Base-by-base conservation (phyloP, 2,329 filamentous ascomycete genomes). In the Fusarium pseudoanthophilum region DNA sequence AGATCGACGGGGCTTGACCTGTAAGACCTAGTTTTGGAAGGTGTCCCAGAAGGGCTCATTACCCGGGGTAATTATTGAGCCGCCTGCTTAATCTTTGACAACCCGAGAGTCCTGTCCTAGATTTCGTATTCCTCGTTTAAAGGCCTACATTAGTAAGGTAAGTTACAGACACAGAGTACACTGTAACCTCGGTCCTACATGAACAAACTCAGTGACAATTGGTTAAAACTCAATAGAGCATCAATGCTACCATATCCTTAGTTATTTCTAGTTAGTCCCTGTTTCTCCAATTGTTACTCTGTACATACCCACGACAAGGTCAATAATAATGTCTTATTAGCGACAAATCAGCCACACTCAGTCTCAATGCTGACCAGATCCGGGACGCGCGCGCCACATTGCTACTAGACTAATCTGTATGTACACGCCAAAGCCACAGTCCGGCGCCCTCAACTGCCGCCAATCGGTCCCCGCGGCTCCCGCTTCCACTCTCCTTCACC, bases 391-490 rank as follows among this genome's bases (percentile, higher is more conserved):
- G 21, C 67, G 68, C 68, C 61, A 61, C 66, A 55, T 40, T 36
- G 13, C 61, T 52, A 28, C 39, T 63, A 26, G 26, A 26, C 26
- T 37, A 21, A 59, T 16, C 13, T 11, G 24, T 48, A 20, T 11
- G 24, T 48, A 20, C 40, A 59, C 64, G 61, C 61, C 58, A 73
- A 71, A 74, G 61, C 61, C 61, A 73, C 71, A 71, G 28, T 20
- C 26, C 42, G 61, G 57, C 24, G 30, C 24, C 52, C 39, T 30
- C 43, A 70, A 43, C 53, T 28, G 26, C 40, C 60, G 42, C 30
- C 48, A 24, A 18, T 60, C 71, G 71, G 71, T 48, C 55, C 36
- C 71, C 71, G 71, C 71, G 71, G 71, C 64, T 40, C 20, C 71
- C 71, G 71, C 51, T 48, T 36, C 28, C 30, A 48, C 51, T 58